Evolutionary conservation across 1,139 yeast species (phyloP).

Genomic region (Yamadazyma blattariae): DNA sequence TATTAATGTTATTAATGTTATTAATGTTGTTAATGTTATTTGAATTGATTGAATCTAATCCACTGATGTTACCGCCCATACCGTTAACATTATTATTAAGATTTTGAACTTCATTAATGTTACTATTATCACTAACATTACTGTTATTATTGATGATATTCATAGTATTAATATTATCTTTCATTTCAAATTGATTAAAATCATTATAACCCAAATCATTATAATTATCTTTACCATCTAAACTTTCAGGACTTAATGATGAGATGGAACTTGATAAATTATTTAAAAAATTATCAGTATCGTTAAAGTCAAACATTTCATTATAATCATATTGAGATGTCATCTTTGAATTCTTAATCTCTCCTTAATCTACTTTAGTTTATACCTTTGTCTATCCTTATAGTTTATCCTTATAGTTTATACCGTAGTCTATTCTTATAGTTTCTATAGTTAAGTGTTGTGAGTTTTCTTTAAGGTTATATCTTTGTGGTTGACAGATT

Average conservation of each 20-base stretch:
- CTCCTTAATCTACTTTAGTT: too few relatives aligned
- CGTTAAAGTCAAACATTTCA: conserved; percentile 29
- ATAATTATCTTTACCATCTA: background rate
- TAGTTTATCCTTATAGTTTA: background rate
- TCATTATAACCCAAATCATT: background rate
- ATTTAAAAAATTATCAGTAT: conserved; percentile 34
- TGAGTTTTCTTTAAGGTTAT: too few relatives aligned
- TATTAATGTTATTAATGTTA: conserved; percentile 1
- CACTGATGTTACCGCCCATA: background rate
- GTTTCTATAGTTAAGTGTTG: too few relatives aligned
- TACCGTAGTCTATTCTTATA: background rate
- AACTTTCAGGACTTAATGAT: conserved; percentile 8
- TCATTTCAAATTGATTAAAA: background rate
- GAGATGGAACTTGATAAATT: conserved; percentile 26
- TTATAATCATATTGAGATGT: conserved; percentile 4
- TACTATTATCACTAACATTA: background rate
- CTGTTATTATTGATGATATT: background rate
- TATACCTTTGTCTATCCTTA: background rate
- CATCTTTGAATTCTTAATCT: background rate
- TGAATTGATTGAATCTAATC: background rate
- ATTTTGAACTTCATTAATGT: background rate
- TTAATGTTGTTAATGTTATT: background rate
- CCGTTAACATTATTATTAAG: background rate
- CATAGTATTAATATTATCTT: conserved; percentile 2
- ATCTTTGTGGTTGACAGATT: background rate